Percentiles rank a stretch among this genome's conserved stretches.
Evolutionary conservation across 2,329 filamentous ascomycete genomes (phyloP).

Genomic region (Zymoseptoria pseudotritici): DNA sequence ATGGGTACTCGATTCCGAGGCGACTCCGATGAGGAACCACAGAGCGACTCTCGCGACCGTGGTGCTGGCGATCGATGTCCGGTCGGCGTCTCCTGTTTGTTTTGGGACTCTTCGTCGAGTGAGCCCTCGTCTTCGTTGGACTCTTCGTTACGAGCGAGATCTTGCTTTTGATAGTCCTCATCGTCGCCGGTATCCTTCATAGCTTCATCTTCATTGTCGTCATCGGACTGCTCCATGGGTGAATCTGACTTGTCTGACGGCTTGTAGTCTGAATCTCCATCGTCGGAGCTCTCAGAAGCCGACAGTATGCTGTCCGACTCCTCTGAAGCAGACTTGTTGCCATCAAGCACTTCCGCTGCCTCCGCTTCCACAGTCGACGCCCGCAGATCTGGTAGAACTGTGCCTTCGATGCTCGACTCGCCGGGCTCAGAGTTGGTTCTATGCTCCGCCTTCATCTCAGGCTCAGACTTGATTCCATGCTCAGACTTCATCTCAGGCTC

Average conservation of each 20-base stretch:
- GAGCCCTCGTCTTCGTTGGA: neutral
- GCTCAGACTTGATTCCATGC: no score
- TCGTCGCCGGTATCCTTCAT: neutral
- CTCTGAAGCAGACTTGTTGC: neutral
- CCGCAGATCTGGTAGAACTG: neutral
- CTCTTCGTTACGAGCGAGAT: neutral
- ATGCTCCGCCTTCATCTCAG: no score
- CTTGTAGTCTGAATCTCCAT: neutral
- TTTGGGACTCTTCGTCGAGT: neutral
- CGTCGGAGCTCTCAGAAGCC: neutral
- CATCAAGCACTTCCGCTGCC: neutral
- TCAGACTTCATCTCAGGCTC: no score
- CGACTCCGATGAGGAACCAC: neutral
- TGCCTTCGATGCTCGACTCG: neutral
- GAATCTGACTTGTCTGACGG: neutral
- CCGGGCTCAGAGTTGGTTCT: neutral
- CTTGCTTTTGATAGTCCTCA: neutral
- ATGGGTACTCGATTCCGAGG: neutral
- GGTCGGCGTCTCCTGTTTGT: neutral
- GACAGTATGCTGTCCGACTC: neutral
- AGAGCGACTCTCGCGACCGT: neutral
- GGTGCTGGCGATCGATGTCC: neutral
- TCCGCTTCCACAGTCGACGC: neutral
- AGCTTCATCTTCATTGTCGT: neutral
- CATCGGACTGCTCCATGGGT: neutral